Base-by-base conservation (phyloP, 768 basidiomycete genomes). In the Flagelloscypha sp. region DNA sequence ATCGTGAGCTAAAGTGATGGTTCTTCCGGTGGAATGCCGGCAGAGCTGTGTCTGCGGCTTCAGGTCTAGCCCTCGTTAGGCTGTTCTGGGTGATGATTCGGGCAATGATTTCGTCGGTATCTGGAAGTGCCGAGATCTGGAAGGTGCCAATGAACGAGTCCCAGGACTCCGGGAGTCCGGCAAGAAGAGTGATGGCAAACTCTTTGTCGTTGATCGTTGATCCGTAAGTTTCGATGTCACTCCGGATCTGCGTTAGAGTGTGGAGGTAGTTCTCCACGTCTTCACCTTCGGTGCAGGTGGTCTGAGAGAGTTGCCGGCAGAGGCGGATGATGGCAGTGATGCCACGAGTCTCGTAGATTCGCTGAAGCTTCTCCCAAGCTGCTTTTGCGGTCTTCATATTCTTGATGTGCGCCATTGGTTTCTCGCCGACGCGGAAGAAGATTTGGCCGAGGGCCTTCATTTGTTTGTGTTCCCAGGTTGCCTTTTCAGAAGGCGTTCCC, bases 101-200 rank as follows among this genome's bases (percentile, higher is more conserved):
- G n/a, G 52, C 48, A 23, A 54, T 48, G 24, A 54, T 28, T 27
- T 45, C 40, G 24, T 33, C 18, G 9, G 45, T 44, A 19, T 48
- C 38, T 16, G 45, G 33, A 15, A 52, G 29, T 5, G 44, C 45
- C 18, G 43, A 11, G 38, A 43, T 23, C 30, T 56, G 48, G 9
- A 53, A 34, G 6, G 45, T 27, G 1, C 40, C 38, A 13, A 51
- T 55, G 33, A 60, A 62, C 0, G 40, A 7, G 33, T 59, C 48
- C 62, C 61, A 63, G 10, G 57, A 49, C 7, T 57, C 48, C n/a
- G 56, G 59, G 0, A 63, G 42, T 6, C 50, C 58, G 3, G 52
- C 55, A 16, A 60, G 49, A 6, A 63, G 36, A 0, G 50, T 52
- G 35, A 50, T 50, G 17, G 46, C 34, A 33, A 60, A 63, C 8